Base-by-base conservation (phyloP, 257 asterid genomes). In the Verbascum thapsus region DNA sequence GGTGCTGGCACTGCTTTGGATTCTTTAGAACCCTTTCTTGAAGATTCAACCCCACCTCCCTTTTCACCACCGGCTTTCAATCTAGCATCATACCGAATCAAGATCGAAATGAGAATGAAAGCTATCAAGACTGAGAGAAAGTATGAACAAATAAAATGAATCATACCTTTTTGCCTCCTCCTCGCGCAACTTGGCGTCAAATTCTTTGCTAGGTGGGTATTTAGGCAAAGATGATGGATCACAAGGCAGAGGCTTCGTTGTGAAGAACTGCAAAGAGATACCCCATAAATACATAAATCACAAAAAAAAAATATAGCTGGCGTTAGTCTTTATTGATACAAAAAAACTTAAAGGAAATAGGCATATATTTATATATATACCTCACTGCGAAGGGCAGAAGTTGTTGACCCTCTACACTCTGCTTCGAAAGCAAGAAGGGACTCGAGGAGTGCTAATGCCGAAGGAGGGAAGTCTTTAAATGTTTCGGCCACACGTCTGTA, bases 381-480 rank as follows among this genome's bases (percentile, higher is more conserved):
- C 88, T 83, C 88, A 41, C 81, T 83, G 71, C 76, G 86, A 75
- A 88, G 91, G 3, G 91, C 95, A 57, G 94, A 75, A 41, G 87
- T 59, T 10, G 95, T 58, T 40, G 95, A 48, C 73, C 87, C 95
- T 62, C 95, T 87, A 51, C 55, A 32, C 75, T 85, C 92, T 3
- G 95, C 78, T 75, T 90, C 97, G 70, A 90, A 85, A 67, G 96
- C 91, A 64, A 90, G 96, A 76, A 90, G 95, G 41, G 84, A 74
- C 61, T 85, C 90, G 67, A 85, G 58, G 70, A 88, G 86, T 61
- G 82, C 68, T 71, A 88, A 69, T 53, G 89, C 76, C 9, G 91
- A 59, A 53, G 78, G 69, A 64, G 91, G 89, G 58, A 88, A 81
- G 53, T 78, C 91, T 78, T 85, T 88, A 67, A 85, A 88, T 67